Evolutionary conservation across 371 early-diverging fungal species (phyloP).

Genomic region (Apophysomyces ossiformis): DNA sequence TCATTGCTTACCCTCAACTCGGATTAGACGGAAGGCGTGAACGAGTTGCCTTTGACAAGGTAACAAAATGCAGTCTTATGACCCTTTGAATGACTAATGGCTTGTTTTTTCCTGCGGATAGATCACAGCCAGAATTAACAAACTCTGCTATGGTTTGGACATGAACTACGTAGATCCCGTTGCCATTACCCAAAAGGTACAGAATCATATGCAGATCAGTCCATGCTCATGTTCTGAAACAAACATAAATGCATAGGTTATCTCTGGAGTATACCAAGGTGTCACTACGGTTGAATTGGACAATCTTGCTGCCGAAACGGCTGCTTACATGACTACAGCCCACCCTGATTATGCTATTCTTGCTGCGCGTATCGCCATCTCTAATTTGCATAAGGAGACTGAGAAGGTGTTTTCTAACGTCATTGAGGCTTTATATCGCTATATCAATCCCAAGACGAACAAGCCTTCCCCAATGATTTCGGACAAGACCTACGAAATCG

Average conservation of each 20-base stretch:
- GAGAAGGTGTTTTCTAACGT: constrained; percentile 75
- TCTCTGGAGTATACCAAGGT: constrained; percentile 89
- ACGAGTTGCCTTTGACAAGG: constrained; percentile 88
- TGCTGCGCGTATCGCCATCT: constrained; percentile 90
- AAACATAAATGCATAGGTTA: constrained; percentile 42
- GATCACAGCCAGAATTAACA: constrained; percentile 89
- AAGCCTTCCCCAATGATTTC: constrained; percentile 83
- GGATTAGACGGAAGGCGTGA: constrained; percentile 78
- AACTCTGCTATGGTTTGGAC: constrained; percentile 88
- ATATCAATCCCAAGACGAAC: constrained; percentile 79
- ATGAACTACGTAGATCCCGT: constrained; percentile 87
- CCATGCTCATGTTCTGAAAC: neutral
- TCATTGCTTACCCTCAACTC: neutral
- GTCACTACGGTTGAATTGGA: constrained; percentile 91
- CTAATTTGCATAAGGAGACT: constrained; percentile 93
- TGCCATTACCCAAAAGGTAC: constrained; percentile 82
- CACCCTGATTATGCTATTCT: constrained; percentile 94
- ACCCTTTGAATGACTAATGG: neutral
- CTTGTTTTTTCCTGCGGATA: constrained; percentile 30
- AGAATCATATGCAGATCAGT: neutral
- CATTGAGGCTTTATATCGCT: constrained; percentile 67
- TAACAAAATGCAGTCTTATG: constrained; percentile 13
- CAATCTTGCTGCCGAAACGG: constrained; percentile 91
- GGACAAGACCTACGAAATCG: constrained; percentile 62
- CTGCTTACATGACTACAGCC: constrained; percentile 87